Conservation (phyloP, 805 yeast species). For the Teunomyces cretensis region DNA sequence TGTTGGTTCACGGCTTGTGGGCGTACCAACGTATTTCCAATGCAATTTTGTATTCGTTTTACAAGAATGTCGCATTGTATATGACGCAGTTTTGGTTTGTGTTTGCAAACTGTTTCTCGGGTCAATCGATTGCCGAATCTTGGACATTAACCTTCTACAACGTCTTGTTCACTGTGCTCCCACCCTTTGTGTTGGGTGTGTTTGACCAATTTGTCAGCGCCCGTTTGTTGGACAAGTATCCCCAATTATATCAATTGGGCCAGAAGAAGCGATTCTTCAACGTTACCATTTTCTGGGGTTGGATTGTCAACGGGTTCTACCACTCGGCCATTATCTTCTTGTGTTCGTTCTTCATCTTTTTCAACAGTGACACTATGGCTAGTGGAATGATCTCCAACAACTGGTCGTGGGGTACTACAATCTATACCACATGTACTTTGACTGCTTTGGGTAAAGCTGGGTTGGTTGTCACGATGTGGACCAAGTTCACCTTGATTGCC, state of each 20-base stretch:
- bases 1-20: conserved; percentile 97
- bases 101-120: conserved; percentile 87
- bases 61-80: conserved; percentile 91
- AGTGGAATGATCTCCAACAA: conserved; percentile 77
- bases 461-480: conserved; percentile 88
- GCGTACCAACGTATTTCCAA: conserved; percentile 91
- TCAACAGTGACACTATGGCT: conserved; percentile 61
- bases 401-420: conserved; percentile 94
- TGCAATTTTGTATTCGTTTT: conserved; percentile 91
- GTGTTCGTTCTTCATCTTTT: conserved; percentile 66
- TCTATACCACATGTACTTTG: conserved; percentile 81
- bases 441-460: conserved; percentile 96
- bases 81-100: conserved; percentile 99
- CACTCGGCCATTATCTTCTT: conserved; percentile 86
- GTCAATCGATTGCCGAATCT: conserved; percentile 93
- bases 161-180: conserved; percentile 89
- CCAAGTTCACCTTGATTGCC: conserved; percentile 85
- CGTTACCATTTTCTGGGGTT: conserved; percentile 92
- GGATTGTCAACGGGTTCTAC: conserved; percentile 94
- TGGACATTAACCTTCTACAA: conserved; percentile 98
- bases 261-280: conserved; percentile 87
- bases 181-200: conserved; percentile 94
- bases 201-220: conserved; percentile 96
- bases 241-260: conserved; percentile 88
- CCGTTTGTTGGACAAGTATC: conserved; percentile 83